Conservation (phyloP, 176 grass and related monocot genomes). For the Poa pratensis region DNA sequence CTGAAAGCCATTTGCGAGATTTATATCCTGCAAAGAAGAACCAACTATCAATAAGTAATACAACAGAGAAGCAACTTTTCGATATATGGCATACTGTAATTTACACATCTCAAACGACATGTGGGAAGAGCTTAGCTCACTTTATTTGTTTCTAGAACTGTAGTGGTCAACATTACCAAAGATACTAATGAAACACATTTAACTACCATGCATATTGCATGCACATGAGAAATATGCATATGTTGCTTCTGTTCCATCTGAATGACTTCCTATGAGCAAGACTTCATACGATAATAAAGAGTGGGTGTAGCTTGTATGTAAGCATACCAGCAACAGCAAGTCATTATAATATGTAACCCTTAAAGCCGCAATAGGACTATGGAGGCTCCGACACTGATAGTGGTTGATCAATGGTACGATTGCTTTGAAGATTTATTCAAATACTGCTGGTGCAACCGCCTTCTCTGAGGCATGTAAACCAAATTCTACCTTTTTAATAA, state of each 20-base stretch:
- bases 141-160: not conserved
- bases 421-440: slow-evolving; percentile 6
- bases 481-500: too few species aligned
- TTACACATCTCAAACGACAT: slow-evolving; percentile 27
- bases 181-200: slow-evolving; percentile 18
- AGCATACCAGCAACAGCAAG: slow-evolving; percentile 8
- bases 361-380: not conserved
- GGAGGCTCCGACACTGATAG: not conserved
- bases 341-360: not conserved
- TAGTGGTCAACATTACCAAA: slow-evolving; percentile 28
- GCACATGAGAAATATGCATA: slow-evolving; percentile 21
- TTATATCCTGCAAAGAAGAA: slow-evolving; percentile 68
- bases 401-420: not conserved
- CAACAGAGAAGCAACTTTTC: not conserved
- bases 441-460: not conserved
- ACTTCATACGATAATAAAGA: slow-evolving; percentile 27
- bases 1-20: slow-evolving; percentile 56
- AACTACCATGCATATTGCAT: slow-evolving; percentile 8
- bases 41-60: slow-evolving; percentile 28
- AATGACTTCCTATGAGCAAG: slow-evolving; percentile 29
- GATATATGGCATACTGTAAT: slow-evolving; percentile 19
- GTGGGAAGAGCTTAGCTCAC: not conserved
- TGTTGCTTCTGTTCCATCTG: slow-evolving; percentile 29
- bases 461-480: too few species aligned
- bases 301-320: slow-evolving; percentile 6